Evolutionary conservation across 106 monocot species (phyloP).

Genomic region (Acorus calamus): DNA sequence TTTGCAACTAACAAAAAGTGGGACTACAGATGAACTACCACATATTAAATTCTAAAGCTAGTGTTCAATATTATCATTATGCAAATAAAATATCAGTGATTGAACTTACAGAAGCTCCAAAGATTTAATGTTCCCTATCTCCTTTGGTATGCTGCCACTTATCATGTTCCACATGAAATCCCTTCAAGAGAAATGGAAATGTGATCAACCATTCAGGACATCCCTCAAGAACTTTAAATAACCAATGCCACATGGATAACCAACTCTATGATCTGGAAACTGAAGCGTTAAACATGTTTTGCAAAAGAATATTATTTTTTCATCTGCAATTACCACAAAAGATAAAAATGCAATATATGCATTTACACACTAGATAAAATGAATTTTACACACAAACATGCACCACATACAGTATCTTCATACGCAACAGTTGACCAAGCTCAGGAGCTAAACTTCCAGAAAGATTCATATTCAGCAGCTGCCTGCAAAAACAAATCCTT

Average conservation of each 20-base stretch:
- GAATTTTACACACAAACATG: not conserved
- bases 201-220: not conserved
- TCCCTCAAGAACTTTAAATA: not conserved
- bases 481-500: conserved; percentile 30
- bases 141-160: conserved; percentile 14
- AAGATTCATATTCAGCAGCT: conserved; percentile 66
- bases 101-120: conserved; percentile 15
- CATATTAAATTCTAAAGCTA: too few relatives aligned
- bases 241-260: too few relatives aligned
- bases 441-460: conserved; percentile 86
- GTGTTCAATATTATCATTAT: too few relatives aligned
- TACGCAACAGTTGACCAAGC: conserved; percentile 55
- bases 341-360: too few relatives aligned
- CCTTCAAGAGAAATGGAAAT: conserved; percentile 10
- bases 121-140: conserved; percentile 9
- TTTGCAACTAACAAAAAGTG: too few relatives aligned
- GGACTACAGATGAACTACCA: too few relatives aligned
- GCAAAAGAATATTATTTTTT: too few relatives aligned
- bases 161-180: conserved; percentile 22
- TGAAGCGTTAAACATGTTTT: too few relatives aligned
- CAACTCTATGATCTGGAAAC: too few relatives aligned
- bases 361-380: too few relatives aligned
- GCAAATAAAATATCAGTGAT: not conserved
- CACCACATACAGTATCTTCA: conserved; percentile 78
- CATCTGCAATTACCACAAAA: too few relatives aligned